Evolutionary conservation across 1,284 basidiomycete genomes (phyloP), one percentile per base, ranked within the genome.

Genomic region (Tremellales sp.): DNA sequence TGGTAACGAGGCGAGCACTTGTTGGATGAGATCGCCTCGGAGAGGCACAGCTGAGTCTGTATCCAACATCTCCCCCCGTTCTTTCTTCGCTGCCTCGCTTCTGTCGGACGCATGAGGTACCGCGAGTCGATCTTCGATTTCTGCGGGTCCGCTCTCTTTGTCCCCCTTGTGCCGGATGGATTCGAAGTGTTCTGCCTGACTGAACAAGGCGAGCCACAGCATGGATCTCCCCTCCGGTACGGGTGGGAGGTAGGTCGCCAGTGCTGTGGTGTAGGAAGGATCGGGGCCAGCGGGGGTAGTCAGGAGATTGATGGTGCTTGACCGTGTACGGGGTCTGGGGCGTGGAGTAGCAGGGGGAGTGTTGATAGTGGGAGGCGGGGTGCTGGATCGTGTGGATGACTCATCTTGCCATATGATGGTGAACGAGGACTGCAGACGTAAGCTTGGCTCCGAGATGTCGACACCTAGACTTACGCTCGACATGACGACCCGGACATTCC

Each of bases 171-270:
- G 38, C 1, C 62, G 53, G 13, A 70, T 51, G 21, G 58, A 62
- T 48, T 70, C 62, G 40, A 66, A 70, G 41, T 70, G 68, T 48
- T 68, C 68, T 0, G 66, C 66, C 38, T 66, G 58, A 34, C 65
- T 63, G 53, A 70, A 68, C 12, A 68, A 55, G 5, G 66, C 66
- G 9, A 70, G 57, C 68, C 68, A 70, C 5, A 70, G 55, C 59
- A 68, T 66, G 21, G 47, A 54, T 21, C 57, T 54, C 4, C 64
- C 66, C 1, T 57, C 55, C 1, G 47, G 52, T 14, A 55, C 33
- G 3, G 61, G 32, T 1, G 65, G 61, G 14, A 63, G 42, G 48
- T 54, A 58, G 13, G 61, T 53, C 2, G 51, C 51, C 21, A 58
- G 33, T 18, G 54, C 46, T 4, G 43, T 40, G 10, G 59, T 51